Conservation (phyloP, 1,284 basidiomycete species). For the Irpex sp. region DNA sequence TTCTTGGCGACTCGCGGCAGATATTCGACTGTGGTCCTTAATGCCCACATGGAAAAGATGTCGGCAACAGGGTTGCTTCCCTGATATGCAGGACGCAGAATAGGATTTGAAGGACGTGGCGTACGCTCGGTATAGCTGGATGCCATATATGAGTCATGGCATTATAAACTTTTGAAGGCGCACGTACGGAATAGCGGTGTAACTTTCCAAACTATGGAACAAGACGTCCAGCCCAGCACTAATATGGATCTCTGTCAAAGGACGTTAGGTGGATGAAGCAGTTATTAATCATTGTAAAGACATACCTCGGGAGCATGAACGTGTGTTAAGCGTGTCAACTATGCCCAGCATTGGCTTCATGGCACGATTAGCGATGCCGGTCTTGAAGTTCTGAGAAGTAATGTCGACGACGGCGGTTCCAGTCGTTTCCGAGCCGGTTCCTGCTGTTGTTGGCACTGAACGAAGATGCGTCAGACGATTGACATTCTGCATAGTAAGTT, state of each 20-base stretch:
- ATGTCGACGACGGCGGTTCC: conserved; percentile 97
- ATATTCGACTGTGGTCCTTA: conserved; percentile 88
- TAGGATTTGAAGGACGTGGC: conserved; percentile 88
- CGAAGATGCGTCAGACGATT: neutral
- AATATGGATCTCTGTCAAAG: conserved; percentile 77
- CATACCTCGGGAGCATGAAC: conserved; percentile 45
- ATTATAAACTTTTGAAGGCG: neutral
- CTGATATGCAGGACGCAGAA: conserved; percentile 91
- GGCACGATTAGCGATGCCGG: conserved; percentile 91
- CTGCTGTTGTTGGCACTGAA: conserved; percentile 89
- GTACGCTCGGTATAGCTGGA: conserved; percentile 81
- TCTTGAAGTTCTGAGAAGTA: conserved; percentile 89
- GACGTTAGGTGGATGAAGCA: conserved; percentile 10
- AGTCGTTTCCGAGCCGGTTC: conserved; percentile 97
- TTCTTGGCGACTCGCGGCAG: conserved; percentile 87
- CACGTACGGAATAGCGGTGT: conserved; percentile 81
- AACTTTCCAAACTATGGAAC: conserved; percentile 94
- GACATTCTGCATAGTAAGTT: neutral
- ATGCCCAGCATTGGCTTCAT: conserved; percentile 90
- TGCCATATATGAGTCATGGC: neutral
- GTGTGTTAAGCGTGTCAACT: conserved; percentile 71
- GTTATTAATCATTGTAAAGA: conserved; percentile 1
- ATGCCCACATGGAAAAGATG: conserved; percentile 94
- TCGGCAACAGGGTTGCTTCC: conserved; percentile 96
- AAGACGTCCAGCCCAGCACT: conserved; percentile 91